Evolutionary conservation across 805 yeast genomes (phyloP).

Genomic region (Scheffersomyces ergatensis): DNA sequence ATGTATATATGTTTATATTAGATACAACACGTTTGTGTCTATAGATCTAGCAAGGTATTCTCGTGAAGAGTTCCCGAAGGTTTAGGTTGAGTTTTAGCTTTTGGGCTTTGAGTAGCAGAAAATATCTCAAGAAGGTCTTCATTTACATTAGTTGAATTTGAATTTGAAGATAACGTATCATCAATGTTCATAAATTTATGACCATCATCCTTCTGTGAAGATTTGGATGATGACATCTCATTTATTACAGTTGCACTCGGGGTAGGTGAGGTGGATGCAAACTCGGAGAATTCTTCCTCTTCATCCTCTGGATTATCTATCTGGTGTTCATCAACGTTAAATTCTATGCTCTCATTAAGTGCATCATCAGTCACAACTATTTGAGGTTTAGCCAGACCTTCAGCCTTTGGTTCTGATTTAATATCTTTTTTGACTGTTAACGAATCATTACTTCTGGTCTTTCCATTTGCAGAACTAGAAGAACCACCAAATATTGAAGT

Average conservation of each 20-base stretch:
- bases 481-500: not conserved
- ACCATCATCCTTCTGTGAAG: not conserved
- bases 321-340: not conserved
- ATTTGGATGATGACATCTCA: not conserved
- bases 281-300: conserved; percentile 2
- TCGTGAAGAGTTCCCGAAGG: not conserved
- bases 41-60: not conserved
- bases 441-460: not conserved
- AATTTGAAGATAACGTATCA: not conserved
- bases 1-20: not conserved
- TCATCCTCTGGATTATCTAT: conserved; percentile 2
- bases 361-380: too few relatives aligned
- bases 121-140: not conserved
- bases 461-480: conserved; percentile 1
- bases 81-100: not conserved
- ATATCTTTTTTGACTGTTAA: not conserved
- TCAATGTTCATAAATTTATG: not conserved
- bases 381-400: not conserved
- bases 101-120: not conserved
- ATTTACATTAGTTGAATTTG: not conserved
- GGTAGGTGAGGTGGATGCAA: not conserved
- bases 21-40: not conserved
- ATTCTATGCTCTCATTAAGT: too few relatives aligned
- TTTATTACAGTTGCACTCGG: not conserved
- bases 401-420: not conserved